Conservation (phyloP, 192 early-diverging fungal genomes). For the Dissophora globulifera region DNA sequence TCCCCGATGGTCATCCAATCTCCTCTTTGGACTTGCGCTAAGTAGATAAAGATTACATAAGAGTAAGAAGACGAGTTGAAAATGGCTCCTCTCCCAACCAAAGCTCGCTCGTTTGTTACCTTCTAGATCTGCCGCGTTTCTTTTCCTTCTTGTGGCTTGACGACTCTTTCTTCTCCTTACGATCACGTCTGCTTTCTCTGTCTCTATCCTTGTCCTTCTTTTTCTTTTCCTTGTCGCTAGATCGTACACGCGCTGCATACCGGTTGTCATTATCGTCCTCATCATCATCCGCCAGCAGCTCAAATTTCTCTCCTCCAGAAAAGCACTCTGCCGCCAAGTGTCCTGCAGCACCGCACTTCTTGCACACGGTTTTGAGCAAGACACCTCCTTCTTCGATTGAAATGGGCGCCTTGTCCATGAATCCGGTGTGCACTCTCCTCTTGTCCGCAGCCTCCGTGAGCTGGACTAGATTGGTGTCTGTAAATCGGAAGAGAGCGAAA, state of each 20-base stretch:
- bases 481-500: neutral
- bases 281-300: constrained; percentile 43
- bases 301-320: constrained; percentile 47
- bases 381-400: constrained; percentile 53
- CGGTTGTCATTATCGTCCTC: neutral
- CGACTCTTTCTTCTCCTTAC: constrained; percentile 10
- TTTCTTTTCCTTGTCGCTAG: constrained; percentile 62
- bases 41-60: too few relatives aligned
- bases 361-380: constrained; percentile 48
- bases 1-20: constrained; percentile 9
- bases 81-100: too few relatives aligned
- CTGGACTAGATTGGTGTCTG: constrained; percentile 51
- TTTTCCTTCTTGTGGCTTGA: constrained; percentile 24
- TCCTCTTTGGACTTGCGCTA: constrained; percentile 37
- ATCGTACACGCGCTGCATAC: neutral
- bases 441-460: constrained; percentile 43
- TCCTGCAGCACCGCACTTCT: constrained; percentile 55
- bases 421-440: constrained; percentile 29
- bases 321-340: constrained; percentile 50
- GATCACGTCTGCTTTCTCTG: constrained; percentile 2
- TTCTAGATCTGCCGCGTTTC: constrained; percentile 30
- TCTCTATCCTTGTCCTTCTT: constrained; percentile 50
- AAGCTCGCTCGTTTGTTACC: too few relatives aligned
- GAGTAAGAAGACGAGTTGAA: too few relatives aligned
- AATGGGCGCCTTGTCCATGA: constrained; percentile 49